Percentiles rank a stretch among this genome's conserved stretches.
Evolutionary conservation across 2,329 filamentous ascomycete species (phyloP).

Genomic region (Teratosphaeria gauchensis): DNA sequence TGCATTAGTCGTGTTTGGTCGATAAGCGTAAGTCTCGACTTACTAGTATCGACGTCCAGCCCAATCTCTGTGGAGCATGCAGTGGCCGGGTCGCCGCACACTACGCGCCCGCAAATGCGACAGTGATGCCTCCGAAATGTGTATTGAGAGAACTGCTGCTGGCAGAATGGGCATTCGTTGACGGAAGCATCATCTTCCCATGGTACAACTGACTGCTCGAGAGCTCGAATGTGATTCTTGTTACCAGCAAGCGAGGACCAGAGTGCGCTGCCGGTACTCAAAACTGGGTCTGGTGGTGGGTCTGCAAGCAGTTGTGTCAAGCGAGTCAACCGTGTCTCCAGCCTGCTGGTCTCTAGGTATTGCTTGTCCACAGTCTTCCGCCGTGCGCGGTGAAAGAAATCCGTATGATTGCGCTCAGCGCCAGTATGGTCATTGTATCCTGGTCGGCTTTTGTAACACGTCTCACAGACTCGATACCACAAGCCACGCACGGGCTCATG

Average conservation of each 20-base stretch:
- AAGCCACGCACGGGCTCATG: conserved; percentile 84
- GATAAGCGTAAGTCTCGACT: conserved; percentile 18
- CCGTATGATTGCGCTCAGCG: conserved; percentile 59
- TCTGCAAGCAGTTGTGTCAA: conserved; percentile 75
- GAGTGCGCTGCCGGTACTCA: conserved; percentile 41
- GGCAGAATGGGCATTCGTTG: conserved; percentile 78
- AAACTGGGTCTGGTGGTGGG: conserved; percentile 52
- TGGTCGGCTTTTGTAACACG: conserved; percentile 94
- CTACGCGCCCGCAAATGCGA: conserved; percentile 81
- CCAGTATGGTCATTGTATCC: conserved; percentile 75
- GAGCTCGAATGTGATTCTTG: conserved; percentile 58
- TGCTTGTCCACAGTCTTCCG: conserved; percentile 73
- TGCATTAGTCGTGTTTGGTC: conserved; percentile 19
- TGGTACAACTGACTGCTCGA: conserved; percentile 86
- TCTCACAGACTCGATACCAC: conserved; percentile 95
- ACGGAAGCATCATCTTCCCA: conserved; percentile 91
- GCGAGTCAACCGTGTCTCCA: conserved; percentile 87
- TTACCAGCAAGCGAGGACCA: conserved; percentile 57
- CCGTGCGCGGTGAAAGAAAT: conserved; percentile 60
- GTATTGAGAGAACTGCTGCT: conserved; percentile 91
- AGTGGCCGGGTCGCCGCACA: conserved; percentile 80
- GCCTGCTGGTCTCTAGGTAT: conserved; percentile 74
- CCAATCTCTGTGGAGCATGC: conserved; percentile 77
- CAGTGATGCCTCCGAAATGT: conserved; percentile 91
- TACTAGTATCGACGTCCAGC: conserved; percentile 61